A percentile compares a stretch with the other conserved stretches of the same genome.
These are phyloP conservation scores for Stevia rebaudiana DNA, from an alignment of 140 eudicot species.

Conservation along the genomic window DNA sequence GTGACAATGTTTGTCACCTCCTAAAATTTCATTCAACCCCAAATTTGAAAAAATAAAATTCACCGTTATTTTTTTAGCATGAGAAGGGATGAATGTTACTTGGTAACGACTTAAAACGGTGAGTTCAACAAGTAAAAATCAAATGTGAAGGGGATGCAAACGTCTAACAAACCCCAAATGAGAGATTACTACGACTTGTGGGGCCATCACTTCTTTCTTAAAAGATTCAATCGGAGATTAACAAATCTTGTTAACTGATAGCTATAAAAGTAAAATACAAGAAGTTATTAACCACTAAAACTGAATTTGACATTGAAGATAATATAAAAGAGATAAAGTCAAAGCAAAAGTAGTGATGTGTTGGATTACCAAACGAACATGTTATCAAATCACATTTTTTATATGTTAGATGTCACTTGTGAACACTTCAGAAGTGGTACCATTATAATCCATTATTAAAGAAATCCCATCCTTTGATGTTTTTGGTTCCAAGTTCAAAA, in stretches of 20 bases:
- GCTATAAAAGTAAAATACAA: conserved; percentile 8
- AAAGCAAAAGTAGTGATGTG: conserved; percentile 27
- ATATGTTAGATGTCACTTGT: conserved; percentile 6
- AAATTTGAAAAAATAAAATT: too few species aligned
- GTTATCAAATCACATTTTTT: conserved; percentile 23
- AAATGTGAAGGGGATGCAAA: too few species aligned
- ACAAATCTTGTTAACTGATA: background rate
- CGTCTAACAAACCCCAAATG: too few species aligned
- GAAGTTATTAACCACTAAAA: conserved; percentile 21
- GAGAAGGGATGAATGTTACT: too few species aligned
- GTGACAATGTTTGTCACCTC: too few species aligned
- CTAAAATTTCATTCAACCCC: too few species aligned
- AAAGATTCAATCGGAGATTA: background rate
- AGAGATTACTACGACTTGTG: conserved; percentile 3
- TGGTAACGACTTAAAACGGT: too few species aligned
- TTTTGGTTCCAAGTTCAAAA: background rate
- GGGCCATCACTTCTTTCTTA: conserved; percentile 6
- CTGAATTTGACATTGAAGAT: conserved; percentile 13
- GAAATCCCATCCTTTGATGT: background rate
- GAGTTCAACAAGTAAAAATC: too few species aligned
- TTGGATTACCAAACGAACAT: conserved; percentile 31
- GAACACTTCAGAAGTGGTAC: conserved; percentile 12
- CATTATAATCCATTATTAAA: conserved; percentile 4
- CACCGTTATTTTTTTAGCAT: too few species aligned
- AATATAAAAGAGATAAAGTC: conserved; percentile 19